Evolutionary conservation across 805 yeast species (phyloP).

Genomic region (Candida xiaguanensis): DNA sequence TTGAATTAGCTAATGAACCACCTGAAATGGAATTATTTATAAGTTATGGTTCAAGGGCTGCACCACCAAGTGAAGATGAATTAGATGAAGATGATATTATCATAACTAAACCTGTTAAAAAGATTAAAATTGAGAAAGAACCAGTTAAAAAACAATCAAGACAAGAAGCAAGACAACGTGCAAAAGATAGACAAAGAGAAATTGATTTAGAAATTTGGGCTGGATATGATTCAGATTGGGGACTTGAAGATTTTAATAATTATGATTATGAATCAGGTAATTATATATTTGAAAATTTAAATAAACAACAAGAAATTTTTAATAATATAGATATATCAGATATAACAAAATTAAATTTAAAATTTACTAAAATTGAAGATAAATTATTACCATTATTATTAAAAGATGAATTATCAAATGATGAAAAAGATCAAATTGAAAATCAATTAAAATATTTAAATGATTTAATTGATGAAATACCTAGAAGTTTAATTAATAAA

Average conservation of each 20-base stretch:
- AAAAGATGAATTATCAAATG: conserved; percentile 11
- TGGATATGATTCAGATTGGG: conserved; percentile 41
- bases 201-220: conserved; percentile 14
- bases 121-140: conserved; percentile 7
- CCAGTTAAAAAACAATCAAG: conserved; percentile 5
- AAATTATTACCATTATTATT: conserved; percentile 8
- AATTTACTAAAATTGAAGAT: conserved; percentile 11
- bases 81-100: conserved; percentile 13
- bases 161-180: conserved; percentile 8
- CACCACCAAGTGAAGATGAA: conserved; percentile 47
- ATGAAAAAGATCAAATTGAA: conserved; percentile 13
- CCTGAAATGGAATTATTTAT: conserved; percentile 41
- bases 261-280: conserved; percentile 24
- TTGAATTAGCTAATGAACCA: conserved; percentile 47
- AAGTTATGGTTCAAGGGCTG: conserved; percentile 38
- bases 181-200: conserved; percentile 11
- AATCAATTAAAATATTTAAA: conserved; percentile 15
- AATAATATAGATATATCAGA: conserved; percentile 18
- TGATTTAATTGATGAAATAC: conserved; percentile 18
- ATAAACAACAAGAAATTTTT: conserved; percentile 25
- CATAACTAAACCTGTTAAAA: conserved; percentile 11
- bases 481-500: conserved; percentile 26
- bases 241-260: conserved; percentile 33
- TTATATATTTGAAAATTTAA: conserved; percentile 31
- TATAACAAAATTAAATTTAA: conserved; percentile 15